These are phyloP conservation scores for Noccaea bulbosa DNA, from an alignment of 345 rosid species.

Conservation along the genomic window DNA sequence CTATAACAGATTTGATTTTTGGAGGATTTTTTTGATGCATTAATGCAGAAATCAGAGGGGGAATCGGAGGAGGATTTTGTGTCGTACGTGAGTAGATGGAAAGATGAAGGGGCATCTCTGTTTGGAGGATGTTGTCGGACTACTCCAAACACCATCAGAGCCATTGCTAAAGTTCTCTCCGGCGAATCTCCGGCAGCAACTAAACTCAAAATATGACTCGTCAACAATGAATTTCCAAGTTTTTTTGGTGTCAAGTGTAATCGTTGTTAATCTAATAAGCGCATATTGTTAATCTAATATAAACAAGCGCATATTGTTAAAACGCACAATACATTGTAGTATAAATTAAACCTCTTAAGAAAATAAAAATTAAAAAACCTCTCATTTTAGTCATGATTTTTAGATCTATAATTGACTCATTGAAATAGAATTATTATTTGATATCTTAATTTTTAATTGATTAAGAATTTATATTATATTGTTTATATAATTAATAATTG, in stretches of 20 bases:
- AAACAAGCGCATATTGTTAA: too few relatives aligned
- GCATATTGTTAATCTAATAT: too few relatives aligned
- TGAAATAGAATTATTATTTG: too few relatives aligned
- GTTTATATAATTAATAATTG: too few relatives aligned
- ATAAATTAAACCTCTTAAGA: too few relatives aligned
- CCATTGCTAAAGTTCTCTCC: constrained; percentile 58
- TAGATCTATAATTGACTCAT: too few relatives aligned
- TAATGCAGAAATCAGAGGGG: constrained; percentile 61
- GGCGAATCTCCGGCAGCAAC: constrained; percentile 39
- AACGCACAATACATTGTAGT: too few relatives aligned
- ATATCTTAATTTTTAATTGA: too few relatives aligned
- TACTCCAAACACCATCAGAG: constrained; percentile 77
- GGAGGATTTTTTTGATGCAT: neutral
- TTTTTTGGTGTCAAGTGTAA: neutral
- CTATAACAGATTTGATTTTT: neutral
- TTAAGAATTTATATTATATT: too few relatives aligned
- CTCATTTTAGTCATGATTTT: too few relatives aligned
- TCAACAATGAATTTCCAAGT: constrained; percentile 7
- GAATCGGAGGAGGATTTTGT: constrained; percentile 73
- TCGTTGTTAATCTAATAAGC: too few relatives aligned
- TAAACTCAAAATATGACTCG: constrained; percentile 23
- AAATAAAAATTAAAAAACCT: too few relatives aligned
- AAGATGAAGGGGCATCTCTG: constrained; percentile 71
- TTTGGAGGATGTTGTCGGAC: constrained; percentile 97
- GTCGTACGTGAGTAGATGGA: constrained; percentile 70